phyloP scores from a whole-genome alignment of 2,329 filamentous ascomycete species.

The Daldinia sp. region DNA sequence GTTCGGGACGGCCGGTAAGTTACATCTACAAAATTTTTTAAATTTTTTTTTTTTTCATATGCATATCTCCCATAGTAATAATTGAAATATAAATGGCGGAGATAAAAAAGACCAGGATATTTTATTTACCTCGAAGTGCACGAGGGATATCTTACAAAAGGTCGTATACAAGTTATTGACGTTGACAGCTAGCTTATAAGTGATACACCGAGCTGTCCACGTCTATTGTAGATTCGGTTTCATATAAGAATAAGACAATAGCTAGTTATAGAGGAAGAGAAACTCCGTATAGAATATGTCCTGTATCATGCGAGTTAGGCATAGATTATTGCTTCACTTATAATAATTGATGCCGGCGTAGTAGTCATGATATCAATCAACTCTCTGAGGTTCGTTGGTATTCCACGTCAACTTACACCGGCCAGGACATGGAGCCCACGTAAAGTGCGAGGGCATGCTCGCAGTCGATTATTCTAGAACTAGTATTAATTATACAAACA shows the following conservation, averaged over 20 bases:
- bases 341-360: neutral
- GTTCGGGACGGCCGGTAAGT: too few relatives aligned
- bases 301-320: neutral
- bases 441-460: neutral
- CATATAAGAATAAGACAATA: neutral
- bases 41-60: too few relatives aligned
- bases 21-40: too few relatives aligned
- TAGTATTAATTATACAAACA: too few relatives aligned
- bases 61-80: too few relatives aligned
- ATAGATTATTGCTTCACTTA: too few relatives aligned
- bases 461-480: neutral
- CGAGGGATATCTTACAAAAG: neutral
- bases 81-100: too few relatives aligned
- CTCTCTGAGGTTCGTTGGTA: neutral
- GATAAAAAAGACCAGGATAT: too few relatives aligned
- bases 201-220: neutral
- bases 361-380: neutral
- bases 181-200: neutral
- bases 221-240: neutral
- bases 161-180: neutral
- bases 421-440: too few relatives aligned
- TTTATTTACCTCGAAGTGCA: too few relatives aligned
- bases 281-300: neutral
- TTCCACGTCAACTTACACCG: too few relatives aligned
- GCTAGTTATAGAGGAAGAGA: neutral